Evolutionary conservation across 768 basidiomycete species (phyloP).

Genomic region (Cubamyces sp.): DNA sequence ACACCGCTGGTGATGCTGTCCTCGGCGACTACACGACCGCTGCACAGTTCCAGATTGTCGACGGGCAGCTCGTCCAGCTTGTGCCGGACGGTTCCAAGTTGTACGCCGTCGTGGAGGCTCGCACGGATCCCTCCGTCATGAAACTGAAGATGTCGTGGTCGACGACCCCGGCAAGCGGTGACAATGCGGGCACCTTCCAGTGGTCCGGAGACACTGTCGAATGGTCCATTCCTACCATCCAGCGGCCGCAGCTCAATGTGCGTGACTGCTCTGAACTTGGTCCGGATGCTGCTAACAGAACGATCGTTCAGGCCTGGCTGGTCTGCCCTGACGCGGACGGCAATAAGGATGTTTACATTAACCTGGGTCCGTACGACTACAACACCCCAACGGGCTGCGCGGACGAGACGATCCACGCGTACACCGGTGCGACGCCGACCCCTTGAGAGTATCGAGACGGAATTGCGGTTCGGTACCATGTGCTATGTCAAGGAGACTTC

Average conservation of each 20-base stretch:
- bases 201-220: conserved; percentile 63
- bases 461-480: too few relatives aligned
- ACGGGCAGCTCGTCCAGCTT: conserved; percentile 60
- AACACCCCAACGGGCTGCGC: conserved; percentile 62
- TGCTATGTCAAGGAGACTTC: too few relatives aligned
- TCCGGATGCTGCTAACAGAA: conserved; percentile 12
- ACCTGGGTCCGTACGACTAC: conserved; percentile 58
- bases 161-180: conserved; percentile 48
- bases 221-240: conserved; percentile 55
- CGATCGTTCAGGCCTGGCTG: conserved; percentile 51
- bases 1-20: conserved; percentile 51
- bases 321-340: conserved; percentile 54
- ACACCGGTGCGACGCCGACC: conserved; percentile 57
- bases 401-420: conserved; percentile 63
- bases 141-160: conserved; percentile 57
- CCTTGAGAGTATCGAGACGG: conserved; percentile 14
- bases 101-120: conserved; percentile 54
- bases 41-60: conserved; percentile 58
- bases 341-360: conserved; percentile 51
- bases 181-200: conserved; percentile 47
- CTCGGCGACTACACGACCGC: conserved; percentile 55
- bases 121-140: conserved; percentile 47
- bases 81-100: conserved; percentile 43
- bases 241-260: conserved; percentile 56
- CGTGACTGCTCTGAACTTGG: conserved; percentile 27